These are phyloP conservation scores for Penicillium brasilianum DNA, from an alignment of 2,329 filamentous ascomycete species.

Conservation along the genomic window DNA sequence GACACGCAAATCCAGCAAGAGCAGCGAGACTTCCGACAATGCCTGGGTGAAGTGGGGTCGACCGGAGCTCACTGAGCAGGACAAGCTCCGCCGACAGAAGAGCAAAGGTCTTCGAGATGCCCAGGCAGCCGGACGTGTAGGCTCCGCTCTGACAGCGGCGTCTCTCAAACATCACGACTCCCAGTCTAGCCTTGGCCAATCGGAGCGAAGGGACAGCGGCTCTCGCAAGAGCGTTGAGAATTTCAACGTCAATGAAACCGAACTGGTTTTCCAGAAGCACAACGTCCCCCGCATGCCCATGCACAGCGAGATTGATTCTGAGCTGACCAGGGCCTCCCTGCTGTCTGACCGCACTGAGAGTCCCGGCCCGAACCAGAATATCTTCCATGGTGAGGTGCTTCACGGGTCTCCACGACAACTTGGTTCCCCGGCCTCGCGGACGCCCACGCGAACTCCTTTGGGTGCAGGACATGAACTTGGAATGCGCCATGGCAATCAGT, in stretches of 20 bases:
- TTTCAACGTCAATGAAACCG: slow-evolving; percentile 56
- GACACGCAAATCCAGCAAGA: slow-evolving; percentile 59
- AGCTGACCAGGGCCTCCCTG: slow-evolving; percentile 86
- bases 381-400: slow-evolving; percentile 66
- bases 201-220: slow-evolving; percentile 45
- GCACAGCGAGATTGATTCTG: slow-evolving; percentile 83
- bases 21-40: slow-evolving; percentile 54
- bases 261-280: slow-evolving; percentile 58
- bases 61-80: slow-evolving; percentile 57
- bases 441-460: slow-evolving; percentile 60
- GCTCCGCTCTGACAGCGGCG: slow-evolving; percentile 64
- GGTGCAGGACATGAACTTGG: slow-evolving; percentile 62
- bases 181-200: slow-evolving; percentile 59
- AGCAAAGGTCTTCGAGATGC: slow-evolving; percentile 62
- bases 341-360: slow-evolving; percentile 79
- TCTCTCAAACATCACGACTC: slow-evolving; percentile 69
- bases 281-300: slow-evolving; percentile 83
- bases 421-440: slow-evolving; percentile 65
- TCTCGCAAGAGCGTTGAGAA: slow-evolving; percentile 46
- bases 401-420: slow-evolving; percentile 60
- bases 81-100: slow-evolving; percentile 58
- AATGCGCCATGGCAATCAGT: slow-evolving; percentile 67
- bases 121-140: slow-evolving; percentile 60
- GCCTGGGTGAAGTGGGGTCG: slow-evolving; percentile 51
- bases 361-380: slow-evolving; percentile 70